A percentile compares a stretch with the other conserved stretches of the same genome.
These are phyloP conservation scores for Colletotrichum cordylinicola DNA, from an alignment of 2,329 filamentous ascomycete species.

Conservation along the genomic window DNA sequence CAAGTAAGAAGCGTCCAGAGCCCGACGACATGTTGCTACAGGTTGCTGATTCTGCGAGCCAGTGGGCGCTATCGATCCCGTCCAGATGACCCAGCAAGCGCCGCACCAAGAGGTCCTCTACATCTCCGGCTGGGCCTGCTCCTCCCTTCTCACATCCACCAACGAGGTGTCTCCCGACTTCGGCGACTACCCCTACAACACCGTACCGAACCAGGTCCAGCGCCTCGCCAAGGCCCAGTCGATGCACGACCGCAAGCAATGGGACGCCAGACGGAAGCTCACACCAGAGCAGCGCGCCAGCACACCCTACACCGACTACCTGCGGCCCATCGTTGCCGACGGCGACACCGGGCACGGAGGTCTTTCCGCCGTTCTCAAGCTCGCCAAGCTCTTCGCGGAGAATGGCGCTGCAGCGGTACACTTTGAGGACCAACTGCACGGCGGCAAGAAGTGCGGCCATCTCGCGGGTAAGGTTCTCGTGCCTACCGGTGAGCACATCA, in stretches of 20 bases:
- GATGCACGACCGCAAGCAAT: slow-evolving; percentile 95
- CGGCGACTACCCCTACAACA: slow-evolving; percentile 99
- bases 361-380: slow-evolving; percentile 89
- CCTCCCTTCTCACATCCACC: slow-evolving; percentile 87
- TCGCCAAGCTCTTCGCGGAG: slow-evolving; percentile 97
- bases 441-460: slow-evolving; percentile 98
- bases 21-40: neutral
- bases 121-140: slow-evolving; percentile 97
- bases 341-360: slow-evolving; percentile 97
- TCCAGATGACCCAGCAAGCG: slow-evolving; percentile 99
- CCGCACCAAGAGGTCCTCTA: slow-evolving; percentile 96
- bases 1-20: slow-evolving; percentile 63
- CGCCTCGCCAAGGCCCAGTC: slow-evolving; percentile 95
- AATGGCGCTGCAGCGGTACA: slow-evolving; percentile 96
- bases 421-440: slow-evolving; percentile 97
- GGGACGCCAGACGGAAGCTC: slow-evolving; percentile 83
- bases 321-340: slow-evolving; percentile 94
- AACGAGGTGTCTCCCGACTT: slow-evolving; percentile 99
- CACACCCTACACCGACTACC: slow-evolving; percentile 88
- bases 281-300: slow-evolving; percentile 72
- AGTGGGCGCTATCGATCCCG: slow-evolving; percentile 98
- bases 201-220: slow-evolving; percentile 97
- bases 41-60: slow-evolving; percentile 13
- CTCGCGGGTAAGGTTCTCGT: slow-evolving; percentile 95
- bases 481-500: slow-evolving; percentile 94